Evolutionary conservation across 805 yeast genomes (phyloP), one percentile per base, ranked within the genome.

Genomic region (Metschnikowia proteae): DNA sequence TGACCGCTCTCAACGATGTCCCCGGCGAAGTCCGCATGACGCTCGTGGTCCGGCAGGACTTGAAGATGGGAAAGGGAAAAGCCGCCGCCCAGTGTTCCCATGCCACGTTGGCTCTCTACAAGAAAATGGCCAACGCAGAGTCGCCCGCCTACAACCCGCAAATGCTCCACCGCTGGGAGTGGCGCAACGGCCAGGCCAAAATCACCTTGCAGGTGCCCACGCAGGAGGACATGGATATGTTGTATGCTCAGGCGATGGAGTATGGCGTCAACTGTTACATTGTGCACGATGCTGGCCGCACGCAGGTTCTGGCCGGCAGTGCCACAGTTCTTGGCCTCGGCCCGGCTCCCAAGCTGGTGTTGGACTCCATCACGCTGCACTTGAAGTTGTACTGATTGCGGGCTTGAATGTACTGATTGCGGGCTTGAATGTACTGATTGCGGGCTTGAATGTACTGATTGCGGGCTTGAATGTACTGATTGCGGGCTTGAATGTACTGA

Each of bases 31-130:
- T 85, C 9, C 73, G 86, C 59, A 86, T 92, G 96, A 90, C 94
- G 0, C 71, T 94, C 26, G 82, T 90, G 3, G 89, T 94, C 4
- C 81, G 99, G 51, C 86, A 84, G 28, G 99, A 94, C 64, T 71
- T 94, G 52, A 84, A 82, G 38, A 94, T 94, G 98, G 82, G 86
- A 30, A 89, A 88, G 67, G 99, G 99, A 23, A 94, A 94, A 63
- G 84, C 88, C 2, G 97, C 98, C 4, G 99, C 99, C 5, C 99
- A 94, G 63, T 92, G 98, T 66, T 84, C 90, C 34, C 99, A 94
- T 70, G 99, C 99, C n/a, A 95, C 98, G 0, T 75, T 94, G 31
- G 91, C 94, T 0, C 82, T 94, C 57, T 94, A 87, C 67, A 83
- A 86, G 60, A 68, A 81, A 52, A 84, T 86, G 70, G 71, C 79